Percentiles rank a stretch among this genome's conserved stretches.
These are phyloP conservation scores for Galeopsis tetrahit DNA, from an alignment of 257 asterid species.

Conservation along the genomic window DNA sequence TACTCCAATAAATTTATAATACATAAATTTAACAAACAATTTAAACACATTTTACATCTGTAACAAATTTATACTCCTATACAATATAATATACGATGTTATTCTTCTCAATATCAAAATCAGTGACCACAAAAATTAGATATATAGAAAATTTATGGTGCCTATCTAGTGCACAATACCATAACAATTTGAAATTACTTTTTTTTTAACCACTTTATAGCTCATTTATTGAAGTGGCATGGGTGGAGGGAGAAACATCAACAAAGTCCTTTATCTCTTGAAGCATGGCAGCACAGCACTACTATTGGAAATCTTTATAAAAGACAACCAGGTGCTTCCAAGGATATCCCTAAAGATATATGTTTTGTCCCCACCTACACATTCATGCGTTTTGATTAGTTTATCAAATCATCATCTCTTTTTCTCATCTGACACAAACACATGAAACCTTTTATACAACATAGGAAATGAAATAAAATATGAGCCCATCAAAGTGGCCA, in stretches of 20 bases:
- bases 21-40: no score
- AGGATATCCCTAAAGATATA: neutral
- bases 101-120: no score
- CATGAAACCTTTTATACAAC: no score
- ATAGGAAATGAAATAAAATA: neutral
- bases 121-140: no score
- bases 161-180: neutral
- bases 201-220: no score
- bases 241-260: neutral
- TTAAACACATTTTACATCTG: no score
- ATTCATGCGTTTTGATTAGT: slow-evolving; percentile 4
- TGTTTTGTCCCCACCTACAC: slow-evolving; percentile 23
- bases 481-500: slow-evolving; percentile 17
- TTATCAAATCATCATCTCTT: neutral
- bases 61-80: no score
- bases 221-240: no score
- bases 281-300: neutral
- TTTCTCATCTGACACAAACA: neutral
- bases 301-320: neutral
- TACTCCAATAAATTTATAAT: no score
- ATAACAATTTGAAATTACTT: neutral
- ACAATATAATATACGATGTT: no score
- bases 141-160: no score
- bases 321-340: slow-evolving; percentile 10
- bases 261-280: neutral